Evolutionary conservation across 2,329 filamentous ascomycete species (phyloP), one percentile per base, ranked within the genome.

Genomic region (Trichoderma polysporum): DNA sequence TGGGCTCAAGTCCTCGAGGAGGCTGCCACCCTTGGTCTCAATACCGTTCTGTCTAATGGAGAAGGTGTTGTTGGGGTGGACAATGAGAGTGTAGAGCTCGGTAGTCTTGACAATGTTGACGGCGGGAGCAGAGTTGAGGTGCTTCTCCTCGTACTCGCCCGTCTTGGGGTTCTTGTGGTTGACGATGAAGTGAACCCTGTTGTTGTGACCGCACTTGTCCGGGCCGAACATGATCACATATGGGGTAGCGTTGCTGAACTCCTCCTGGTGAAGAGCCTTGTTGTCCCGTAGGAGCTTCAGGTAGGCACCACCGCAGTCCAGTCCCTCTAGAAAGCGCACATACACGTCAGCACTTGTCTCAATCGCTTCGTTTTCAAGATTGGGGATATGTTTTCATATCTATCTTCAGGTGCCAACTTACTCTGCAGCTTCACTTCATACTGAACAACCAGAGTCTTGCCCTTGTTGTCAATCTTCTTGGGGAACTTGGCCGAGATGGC

Each of bases 101-200:
- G 92, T 91, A 70, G 92, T 90, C 90, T 97, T 98, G 84, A 89
- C 86, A 76, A 97, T 95, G 79, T 90, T 91, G 78, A 94, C 94
- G 68, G 90, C 86, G 69, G 95, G 94, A 71, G 94, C 90, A 75
- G 86, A 87, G 78, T 87, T 89, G 71, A 99, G 87, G 83, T 99
- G 95, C 90, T 99, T 99, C 91, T 99, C 95, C 88, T 99, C 94
- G 77, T 99, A 99, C 82, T 97, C 93, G 84, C 94, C 94, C 54
- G 93, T 97, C 91, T 97, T 97, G 79, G 95, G 95, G 89, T 98
- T 99, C 92, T 98, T 99, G 91, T 99, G 95, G 83, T 96, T 95
- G 89, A 99, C 97, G 81, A 99, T 99, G 85, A 99, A 97, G 82
- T 89, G 87, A 62, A 96, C 92, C 91, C 98, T 98, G 90, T 99